phyloP scores from a whole-genome alignment of 495 filamentous ascomycete species.

The Penicillium goetzii region DNA sequence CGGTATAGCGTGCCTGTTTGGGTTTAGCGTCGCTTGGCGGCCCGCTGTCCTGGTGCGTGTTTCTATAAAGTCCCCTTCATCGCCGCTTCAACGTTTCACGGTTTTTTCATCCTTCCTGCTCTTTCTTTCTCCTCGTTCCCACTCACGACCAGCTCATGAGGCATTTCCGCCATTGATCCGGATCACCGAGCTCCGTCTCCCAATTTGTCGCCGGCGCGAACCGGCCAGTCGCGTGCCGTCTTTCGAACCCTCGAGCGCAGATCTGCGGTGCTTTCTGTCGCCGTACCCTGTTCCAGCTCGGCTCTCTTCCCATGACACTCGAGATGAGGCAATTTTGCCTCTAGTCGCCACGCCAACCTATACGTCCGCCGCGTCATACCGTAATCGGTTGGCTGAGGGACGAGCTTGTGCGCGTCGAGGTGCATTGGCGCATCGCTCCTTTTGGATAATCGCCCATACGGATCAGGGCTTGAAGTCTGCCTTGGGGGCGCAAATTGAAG shows the following conservation, averaged over 20 bases:
- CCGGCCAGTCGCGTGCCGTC: not conserved
- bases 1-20: constrained; percentile 13
- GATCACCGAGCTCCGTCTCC: too few species aligned
- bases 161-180: constrained; percentile 19
- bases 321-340: constrained; percentile 13
- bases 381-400: constrained; percentile 6
- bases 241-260: constrained; percentile 3
- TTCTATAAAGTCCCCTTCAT: constrained; percentile 21
- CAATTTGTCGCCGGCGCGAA: constrained; percentile 8
- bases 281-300: constrained; percentile 6
- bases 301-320: not conserved
- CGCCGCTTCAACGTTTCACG: constrained; percentile 10
- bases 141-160: constrained; percentile 1
- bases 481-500: not conserved
- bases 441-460: constrained; percentile 7
- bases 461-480: constrained; percentile 9
- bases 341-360: not conserved
- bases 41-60: constrained; percentile 10
- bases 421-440: constrained; percentile 5
- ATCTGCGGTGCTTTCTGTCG: constrained; percentile 5
- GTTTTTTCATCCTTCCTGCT: constrained; percentile 15
- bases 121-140: constrained; percentile 13
- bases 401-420: constrained; percentile 1
- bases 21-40: not conserved
- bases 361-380: constrained; percentile 2